Evolutionary conservation across 2,329 filamentous ascomycete genomes (phyloP).

Genomic region (Ophiocordyceps camponoti-rufipedis): DNA sequence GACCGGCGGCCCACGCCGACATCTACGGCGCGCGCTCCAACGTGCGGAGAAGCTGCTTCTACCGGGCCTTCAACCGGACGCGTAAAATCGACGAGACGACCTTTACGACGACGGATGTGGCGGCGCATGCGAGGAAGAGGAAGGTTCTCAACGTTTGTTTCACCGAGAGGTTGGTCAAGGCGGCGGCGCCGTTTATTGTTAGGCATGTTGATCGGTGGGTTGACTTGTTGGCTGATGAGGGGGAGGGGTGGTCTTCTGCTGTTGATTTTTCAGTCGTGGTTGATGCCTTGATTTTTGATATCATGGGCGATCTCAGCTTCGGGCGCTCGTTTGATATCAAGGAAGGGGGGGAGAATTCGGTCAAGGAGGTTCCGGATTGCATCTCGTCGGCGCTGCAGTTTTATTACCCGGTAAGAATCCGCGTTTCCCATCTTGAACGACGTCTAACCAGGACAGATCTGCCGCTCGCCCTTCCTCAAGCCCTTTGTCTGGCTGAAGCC

Average conservation of each 20-base stretch:
- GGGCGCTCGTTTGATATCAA: constrained; percentile 2
- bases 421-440: not conserved
- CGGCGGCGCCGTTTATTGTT: not conserved
- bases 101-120: not conserved
- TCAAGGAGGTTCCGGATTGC: constrained; percentile 1
- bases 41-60: constrained; percentile 1
- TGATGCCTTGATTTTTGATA: not conserved
- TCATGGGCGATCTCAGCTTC: constrained; percentile 2
- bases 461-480: constrained; percentile 1
- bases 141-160: constrained; percentile 1
- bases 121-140: constrained; percentile 1
- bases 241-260: not conserved
- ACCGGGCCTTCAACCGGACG: not conserved
- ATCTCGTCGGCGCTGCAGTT: not conserved
- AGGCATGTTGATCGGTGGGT: constrained; percentile 2
- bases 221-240: not conserved
- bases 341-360: constrained; percentile 1
- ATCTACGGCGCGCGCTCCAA: constrained; percentile 2
- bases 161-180: not conserved
- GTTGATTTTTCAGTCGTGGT: not conserved
- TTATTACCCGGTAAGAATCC: not conserved
- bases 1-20: constrained; percentile 1
- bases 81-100: not conserved
- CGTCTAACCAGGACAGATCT: not conserved
- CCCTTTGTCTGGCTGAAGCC: constrained; percentile 2